phyloP scores from a whole-genome alignment of 2,329 filamentous ascomycete genomes.

The Stachybotrys chartarum region DNA sequence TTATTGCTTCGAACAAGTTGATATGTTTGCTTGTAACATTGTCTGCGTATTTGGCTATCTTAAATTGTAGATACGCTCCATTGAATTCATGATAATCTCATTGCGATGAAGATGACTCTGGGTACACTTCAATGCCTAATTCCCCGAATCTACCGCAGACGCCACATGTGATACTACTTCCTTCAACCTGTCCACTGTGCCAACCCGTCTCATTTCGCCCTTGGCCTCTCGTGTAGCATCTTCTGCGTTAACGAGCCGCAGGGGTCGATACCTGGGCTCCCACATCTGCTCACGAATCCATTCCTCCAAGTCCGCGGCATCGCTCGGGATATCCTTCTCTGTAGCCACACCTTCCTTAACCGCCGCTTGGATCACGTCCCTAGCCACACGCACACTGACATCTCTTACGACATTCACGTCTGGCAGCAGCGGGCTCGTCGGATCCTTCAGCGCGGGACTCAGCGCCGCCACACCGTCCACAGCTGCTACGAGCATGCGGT shows the following conservation, averaged over 20 bases:
- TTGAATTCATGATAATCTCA: background rate
- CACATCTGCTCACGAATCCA: slow-evolving; percentile 81
- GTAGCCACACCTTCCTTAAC: slow-evolving; percentile 62
- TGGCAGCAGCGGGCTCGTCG: slow-evolving; percentile 61
- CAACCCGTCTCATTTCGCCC: slow-evolving; percentile 22
- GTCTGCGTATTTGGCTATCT: background rate
- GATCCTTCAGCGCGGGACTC: slow-evolving; percentile 60
- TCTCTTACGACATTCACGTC: slow-evolving; percentile 68
- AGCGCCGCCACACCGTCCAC: slow-evolving; percentile 64
- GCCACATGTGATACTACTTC: background rate
- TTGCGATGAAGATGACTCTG: background rate
- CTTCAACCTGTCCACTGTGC: slow-evolving; percentile 15
- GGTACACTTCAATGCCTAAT: background rate
- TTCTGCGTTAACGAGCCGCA: slow-evolving; percentile 48
- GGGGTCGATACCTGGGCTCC: slow-evolving; percentile 60
- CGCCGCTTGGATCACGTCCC: slow-evolving; percentile 65
- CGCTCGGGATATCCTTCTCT: slow-evolving; percentile 54
- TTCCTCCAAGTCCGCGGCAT: slow-evolving; percentile 49
- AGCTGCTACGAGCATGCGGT: slow-evolving; percentile 76
- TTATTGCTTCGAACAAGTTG: background rate
- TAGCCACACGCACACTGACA: slow-evolving; percentile 72
- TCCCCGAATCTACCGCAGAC: background rate
- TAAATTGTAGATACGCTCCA: background rate
- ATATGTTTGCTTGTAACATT: background rate
- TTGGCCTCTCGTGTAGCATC: slow-evolving; percentile 50